A percentile compares a stretch with the other conserved stretches of the same genome.
These are phyloP conservation scores for Calonectria pseudoturangicola DNA, from an alignment of 2,329 filamentous ascomycete species.

Conservation along the genomic window DNA sequence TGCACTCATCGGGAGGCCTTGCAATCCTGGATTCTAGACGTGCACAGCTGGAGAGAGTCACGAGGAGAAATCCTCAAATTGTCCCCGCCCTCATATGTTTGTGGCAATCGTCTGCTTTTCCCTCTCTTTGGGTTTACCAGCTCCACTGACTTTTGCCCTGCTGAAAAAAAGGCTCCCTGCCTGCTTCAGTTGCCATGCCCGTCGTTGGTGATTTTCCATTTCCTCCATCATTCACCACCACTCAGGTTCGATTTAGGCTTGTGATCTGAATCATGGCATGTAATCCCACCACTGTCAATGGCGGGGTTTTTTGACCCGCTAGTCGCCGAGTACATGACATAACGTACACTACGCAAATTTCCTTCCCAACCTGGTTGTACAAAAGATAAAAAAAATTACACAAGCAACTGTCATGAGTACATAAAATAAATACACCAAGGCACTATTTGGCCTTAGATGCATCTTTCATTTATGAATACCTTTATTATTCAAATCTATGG, in stretches of 20 bases:
- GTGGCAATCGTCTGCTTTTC: neutral
- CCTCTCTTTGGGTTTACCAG: neutral
- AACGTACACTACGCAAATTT: neutral
- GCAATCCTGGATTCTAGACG: neutral
- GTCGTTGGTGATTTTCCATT: constrained; percentile 4
- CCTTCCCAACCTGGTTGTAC: no score
- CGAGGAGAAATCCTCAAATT: no score
- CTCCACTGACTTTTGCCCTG: neutral
- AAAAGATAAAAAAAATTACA: no score
- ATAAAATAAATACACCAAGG: no score
- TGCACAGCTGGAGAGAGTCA: neutral
- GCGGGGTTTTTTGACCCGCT: neutral
- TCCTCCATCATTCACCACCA: neutral
- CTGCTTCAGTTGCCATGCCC: neutral
- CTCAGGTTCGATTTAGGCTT: neutral
- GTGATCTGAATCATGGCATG: neutral
- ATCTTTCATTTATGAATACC: no score
- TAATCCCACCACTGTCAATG: neutral
- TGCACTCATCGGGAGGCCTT: neutral
- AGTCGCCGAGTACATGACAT: no score
- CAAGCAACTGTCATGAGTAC: no score
- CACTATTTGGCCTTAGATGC: no score
- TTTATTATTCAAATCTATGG: no score
- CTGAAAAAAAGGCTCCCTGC: neutral
- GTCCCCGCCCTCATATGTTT: neutral